Evolutionary conservation across 192 early-diverging fungal species (phyloP).

Genomic region (Coemansia furcata): DNA sequence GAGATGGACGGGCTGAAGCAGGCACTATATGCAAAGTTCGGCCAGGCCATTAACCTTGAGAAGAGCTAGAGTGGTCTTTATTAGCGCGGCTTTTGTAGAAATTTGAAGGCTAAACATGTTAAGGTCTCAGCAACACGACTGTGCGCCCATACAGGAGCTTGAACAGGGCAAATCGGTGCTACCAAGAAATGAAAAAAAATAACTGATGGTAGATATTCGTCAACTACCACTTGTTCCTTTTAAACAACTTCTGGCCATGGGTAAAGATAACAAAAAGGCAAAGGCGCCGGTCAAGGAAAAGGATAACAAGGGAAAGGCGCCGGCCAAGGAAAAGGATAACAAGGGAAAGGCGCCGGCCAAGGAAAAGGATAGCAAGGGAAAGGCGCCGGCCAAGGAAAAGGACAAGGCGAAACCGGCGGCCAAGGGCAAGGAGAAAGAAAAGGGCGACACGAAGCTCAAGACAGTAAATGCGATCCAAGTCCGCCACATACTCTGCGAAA

Average conservation of each 20-base stretch:
- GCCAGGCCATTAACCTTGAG: slow-evolving; percentile 94
- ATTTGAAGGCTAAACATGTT: too few relatives aligned
- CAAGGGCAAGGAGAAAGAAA: slow-evolving; percentile 15
- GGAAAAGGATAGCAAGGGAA: not conserved
- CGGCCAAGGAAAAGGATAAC: not conserved
- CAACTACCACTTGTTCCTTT: not conserved
- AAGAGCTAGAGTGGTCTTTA: slow-evolving; percentile 51
- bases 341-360: not conserved
- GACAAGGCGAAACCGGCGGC: not conserved
- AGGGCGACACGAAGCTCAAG: slow-evolving; percentile 57
- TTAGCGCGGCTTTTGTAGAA: not conserved
- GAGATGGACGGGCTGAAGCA: slow-evolving; percentile 89
- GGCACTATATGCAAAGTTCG: slow-evolving; percentile 87
- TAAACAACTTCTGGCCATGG: not conserved
- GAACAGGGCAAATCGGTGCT: too few relatives aligned
- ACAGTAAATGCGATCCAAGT: slow-evolving; percentile 63
- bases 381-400: not conserved
- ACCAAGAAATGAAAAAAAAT: not conserved
- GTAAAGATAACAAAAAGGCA: slow-evolving; percentile 1
- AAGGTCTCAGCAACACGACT: too few relatives aligned
- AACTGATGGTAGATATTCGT: too few relatives aligned
- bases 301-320: not conserved
- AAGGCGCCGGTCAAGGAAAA: not conserved
- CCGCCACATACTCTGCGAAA: slow-evolving; percentile 84
- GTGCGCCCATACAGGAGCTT: too few relatives aligned